Evolutionary conservation across 768 basidiomycete species (phyloP).

Genomic region (Cystofilobasidium capitatum): DNA sequence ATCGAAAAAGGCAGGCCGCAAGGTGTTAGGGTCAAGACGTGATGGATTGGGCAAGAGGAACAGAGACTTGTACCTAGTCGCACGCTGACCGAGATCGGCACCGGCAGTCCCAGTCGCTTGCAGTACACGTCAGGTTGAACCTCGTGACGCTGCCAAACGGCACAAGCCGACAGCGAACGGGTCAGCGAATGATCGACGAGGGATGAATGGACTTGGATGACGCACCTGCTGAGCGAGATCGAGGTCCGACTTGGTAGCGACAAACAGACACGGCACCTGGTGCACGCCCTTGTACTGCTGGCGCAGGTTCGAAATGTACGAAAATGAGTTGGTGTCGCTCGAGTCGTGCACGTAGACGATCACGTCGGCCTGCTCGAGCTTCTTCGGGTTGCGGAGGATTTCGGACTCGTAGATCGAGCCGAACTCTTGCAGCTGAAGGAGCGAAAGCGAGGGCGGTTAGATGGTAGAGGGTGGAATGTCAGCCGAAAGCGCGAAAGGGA

Average conservation of each 20-base stretch:
- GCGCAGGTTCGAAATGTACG: conserved; percentile 94
- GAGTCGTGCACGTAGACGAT: conserved; percentile 95
- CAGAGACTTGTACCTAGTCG: conserved; percentile 66
- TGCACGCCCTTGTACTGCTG: conserved; percentile 88
- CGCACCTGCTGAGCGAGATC: conserved; percentile 87
- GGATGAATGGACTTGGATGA: background rate
- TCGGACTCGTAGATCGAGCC: conserved; percentile 92
- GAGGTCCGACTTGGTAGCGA: conserved; percentile 97
- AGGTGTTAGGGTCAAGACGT: background rate
- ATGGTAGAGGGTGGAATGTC: background rate
- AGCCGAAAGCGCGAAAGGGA: background rate
- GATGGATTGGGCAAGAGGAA: background rate
- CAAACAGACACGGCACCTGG: conserved; percentile 88
- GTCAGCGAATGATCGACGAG: background rate
- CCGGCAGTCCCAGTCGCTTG: conserved; percentile 73
- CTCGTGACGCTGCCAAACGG: conserved; percentile 65
- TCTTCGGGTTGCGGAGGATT: conserved; percentile 75
- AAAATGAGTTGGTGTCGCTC: conserved; percentile 96
- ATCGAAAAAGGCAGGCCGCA: background rate
- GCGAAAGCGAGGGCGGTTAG: background rate
- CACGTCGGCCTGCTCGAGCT: conserved; percentile 84
- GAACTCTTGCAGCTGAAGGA: conserved; percentile 79
- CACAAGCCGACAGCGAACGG: background rate
- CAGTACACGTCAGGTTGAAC: conserved; percentile 98
- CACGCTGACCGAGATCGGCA: conserved; percentile 88